These are phyloP conservation scores for Fusarium keratoplasticum DNA, from an alignment of 2,329 filamentous ascomycete genomes.

Conservation along the genomic window DNA sequence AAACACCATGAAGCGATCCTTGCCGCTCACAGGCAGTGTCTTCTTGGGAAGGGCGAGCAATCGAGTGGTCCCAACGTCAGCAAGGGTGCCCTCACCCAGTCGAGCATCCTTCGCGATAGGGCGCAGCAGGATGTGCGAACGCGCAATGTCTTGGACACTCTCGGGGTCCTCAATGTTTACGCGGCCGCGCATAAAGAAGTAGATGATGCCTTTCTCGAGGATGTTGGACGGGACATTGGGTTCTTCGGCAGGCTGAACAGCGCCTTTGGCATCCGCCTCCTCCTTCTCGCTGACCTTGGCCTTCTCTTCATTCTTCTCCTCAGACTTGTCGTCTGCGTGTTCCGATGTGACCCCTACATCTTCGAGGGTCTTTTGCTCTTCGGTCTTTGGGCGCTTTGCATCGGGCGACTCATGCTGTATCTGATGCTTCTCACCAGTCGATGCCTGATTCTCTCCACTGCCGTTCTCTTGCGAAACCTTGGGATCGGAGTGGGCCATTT, in stretches of 20 bases:
- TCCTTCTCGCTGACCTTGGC: constrained; percentile 6
- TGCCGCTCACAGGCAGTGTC: constrained; percentile 74
- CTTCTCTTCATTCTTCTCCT: constrained; percentile 19
- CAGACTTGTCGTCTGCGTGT: background rate
- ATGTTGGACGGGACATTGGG: constrained; percentile 62
- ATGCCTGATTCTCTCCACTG: constrained; percentile 15
- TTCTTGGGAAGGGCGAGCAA: constrained; percentile 88
- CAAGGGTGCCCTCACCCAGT: constrained; percentile 64
- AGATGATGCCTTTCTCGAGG: constrained; percentile 88
- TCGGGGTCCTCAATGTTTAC: constrained; percentile 79
- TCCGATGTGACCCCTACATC: constrained; percentile 22
- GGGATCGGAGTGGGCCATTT: constrained; percentile 23
- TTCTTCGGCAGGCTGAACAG: constrained; percentile 39
- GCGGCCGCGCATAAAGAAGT: constrained; percentile 88
- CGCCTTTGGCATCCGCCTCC: constrained; percentile 23
- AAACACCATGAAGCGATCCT: constrained; percentile 82
- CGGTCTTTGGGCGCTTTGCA: constrained; percentile 44
- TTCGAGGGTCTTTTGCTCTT: constrained; percentile 39
- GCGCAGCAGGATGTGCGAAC: constrained; percentile 82
- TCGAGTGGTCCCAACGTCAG: constrained; percentile 71
- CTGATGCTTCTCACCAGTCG: constrained; percentile 45
- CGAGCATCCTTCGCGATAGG: constrained; percentile 75
- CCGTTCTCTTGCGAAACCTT: constrained; percentile 14
- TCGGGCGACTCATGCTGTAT: constrained; percentile 42
- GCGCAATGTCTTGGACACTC: constrained; percentile 77